Evolutionary conservation across 192 early-diverging fungal genomes (phyloP).

Genomic region (Umbelopsis vinacea): DNA sequence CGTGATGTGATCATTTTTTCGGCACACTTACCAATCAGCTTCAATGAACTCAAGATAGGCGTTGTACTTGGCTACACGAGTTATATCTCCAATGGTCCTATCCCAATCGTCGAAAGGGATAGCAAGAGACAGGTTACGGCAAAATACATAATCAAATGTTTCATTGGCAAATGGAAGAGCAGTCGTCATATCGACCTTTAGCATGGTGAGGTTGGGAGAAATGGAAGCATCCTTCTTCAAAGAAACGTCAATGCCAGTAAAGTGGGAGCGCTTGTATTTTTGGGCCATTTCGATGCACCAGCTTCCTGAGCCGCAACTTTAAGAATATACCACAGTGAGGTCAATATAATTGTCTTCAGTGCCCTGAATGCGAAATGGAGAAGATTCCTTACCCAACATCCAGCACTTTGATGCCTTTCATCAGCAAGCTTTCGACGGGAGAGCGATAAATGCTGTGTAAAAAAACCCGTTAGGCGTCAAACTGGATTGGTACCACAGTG

Average conservation of each 20-base stretch:
- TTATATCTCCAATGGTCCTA: background rate
- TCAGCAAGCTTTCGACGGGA: conserved; percentile 26
- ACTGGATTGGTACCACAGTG: no score
- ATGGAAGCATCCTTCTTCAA: conserved; percentile 6
- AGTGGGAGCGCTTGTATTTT: conserved; percentile 29
- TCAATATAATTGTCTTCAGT: background rate
- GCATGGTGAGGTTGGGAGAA: conserved; percentile 13
- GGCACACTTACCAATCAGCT: conserved; percentile 15
- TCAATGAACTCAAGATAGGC: conserved; percentile 23
- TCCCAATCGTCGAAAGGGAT: conserved; percentile 17
- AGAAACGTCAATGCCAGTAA: conserved; percentile 28
- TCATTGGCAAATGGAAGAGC: conserved; percentile 21
- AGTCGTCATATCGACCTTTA: background rate
- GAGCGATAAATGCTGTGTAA: conserved; percentile 28
- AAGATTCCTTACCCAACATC: conserved; percentile 30
- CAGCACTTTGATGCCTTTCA: conserved; percentile 22
- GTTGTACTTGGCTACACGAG: conserved; percentile 21
- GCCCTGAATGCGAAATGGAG: background rate
- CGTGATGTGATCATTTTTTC: background rate
- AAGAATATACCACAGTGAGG: background rate
- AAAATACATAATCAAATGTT: conserved; percentile 33
- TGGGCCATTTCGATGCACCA: conserved; percentile 44
- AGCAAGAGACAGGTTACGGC: conserved; percentile 24
- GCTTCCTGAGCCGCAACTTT: conserved; percentile 38
- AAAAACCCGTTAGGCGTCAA: background rate